Evolutionary conservation across 352 stramenopile species (phyloP), one percentile per base, ranked within the genome.

Genomic region (Phytopythium cucurbitacearum): DNA sequence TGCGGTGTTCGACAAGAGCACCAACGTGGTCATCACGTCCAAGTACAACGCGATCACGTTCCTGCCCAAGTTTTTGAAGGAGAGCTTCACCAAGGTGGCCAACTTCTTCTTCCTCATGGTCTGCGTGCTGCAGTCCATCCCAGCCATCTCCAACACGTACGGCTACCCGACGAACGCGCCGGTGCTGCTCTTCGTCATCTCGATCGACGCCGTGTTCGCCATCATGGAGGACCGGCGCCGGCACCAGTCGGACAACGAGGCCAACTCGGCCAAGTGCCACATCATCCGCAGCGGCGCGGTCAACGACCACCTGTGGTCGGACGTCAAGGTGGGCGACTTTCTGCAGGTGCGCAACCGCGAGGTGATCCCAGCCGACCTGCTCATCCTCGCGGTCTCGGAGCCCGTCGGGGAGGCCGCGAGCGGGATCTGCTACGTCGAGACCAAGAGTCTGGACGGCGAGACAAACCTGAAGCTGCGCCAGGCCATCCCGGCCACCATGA

Each of bases 41-140:
- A 97, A 96, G 73, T 97, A 96, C 70, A 90, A 80, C 39, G 47
- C 77, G 13, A 65, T 91, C 32, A 95, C 78, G 46, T 97, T 97
- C 56, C 41, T 96, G 35, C 80, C 87, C 45, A 94, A 91, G 52
- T 97, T 97, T 42, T 56, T 97, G 1, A 88, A 76, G 51, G 85
- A 97, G 61, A 86, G 75, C 59, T 95, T 95, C 59, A 73, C 66
- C 39, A 96, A 96, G 51, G 78, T 97, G 35, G 91, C 91, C 60
- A 98, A 98, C 58, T 86, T 96, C 45, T 98, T 97, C 65, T 98
- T 98, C 56, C 75, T 98, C 41, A 75, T 96, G 65, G 85, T 97
- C 51, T 94, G 80, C 49, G 81, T 92, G 49, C 64, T 97, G 48
- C 89, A 97, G 65, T 84, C 70, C 36, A 89, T 93, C 65, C 78